Base-by-base conservation (phyloP, 2,329 filamentous ascomycete species). In the Colletotrichum cordylinicola region DNA sequence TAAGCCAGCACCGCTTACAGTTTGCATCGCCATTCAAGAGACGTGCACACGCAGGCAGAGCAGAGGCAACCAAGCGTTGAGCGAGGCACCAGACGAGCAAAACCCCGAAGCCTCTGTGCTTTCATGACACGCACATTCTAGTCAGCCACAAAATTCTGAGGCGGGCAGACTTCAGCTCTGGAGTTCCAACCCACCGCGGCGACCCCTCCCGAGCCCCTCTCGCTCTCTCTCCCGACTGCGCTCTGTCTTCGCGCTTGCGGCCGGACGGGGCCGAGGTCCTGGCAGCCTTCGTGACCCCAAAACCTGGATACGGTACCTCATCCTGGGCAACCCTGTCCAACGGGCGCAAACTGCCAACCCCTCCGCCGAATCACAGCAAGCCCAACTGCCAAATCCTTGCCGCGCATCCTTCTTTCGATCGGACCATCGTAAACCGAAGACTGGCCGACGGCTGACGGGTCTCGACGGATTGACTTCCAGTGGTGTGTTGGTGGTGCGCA, bases 351-450 rank as follows among this genome's bases (percentile, higher is more conserved):
- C 69, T 64, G 39, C 56, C 69, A 75, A 64, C 35, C 69, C 62
- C 31, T 29, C 35, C 61, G 70, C 35, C 73, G 73, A 75, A 75
- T 72, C 64, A 75, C 55, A 72, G 21, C 64, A 33, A 65, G 64
- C 70, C 70, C 48, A 21, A 64, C 43, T 64, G 27, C 12, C 58
- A 61, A 58, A 75, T 69, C 73, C 73, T 73, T 75, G 73, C 70
- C 58, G 73, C 56, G 24, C 65, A 75, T 73, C 72, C 69, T 39
- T 67, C 71, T 62, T n/a, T 62, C 72, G 69, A 72, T 72, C 69
- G 68, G 69, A 55, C 69, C 69, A 72, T 43, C n/a, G 69, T 64
- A 65, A 72, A 56, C 39, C 61, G 39, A 75, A 65, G 13, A 37
- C 62, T 24, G 62, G 55, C 43, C 43, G 43, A 43, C 39, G 69